phyloP scores from a whole-genome alignment of 768 basidiomycete genomes.

The Exidia glandulosa region DNA sequence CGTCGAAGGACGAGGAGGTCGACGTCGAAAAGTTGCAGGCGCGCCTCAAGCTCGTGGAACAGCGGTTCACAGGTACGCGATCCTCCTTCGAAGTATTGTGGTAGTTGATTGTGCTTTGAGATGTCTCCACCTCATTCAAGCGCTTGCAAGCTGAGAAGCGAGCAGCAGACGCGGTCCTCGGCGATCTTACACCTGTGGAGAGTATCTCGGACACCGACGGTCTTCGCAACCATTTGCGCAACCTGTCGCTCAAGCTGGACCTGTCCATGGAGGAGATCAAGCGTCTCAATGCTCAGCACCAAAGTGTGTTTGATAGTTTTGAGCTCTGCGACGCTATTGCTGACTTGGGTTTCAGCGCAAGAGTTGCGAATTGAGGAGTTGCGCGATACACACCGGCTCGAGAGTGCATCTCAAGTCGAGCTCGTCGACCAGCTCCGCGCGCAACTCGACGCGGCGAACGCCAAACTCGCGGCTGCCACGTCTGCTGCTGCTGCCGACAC shows the following conservation, averaged over 20 bases:
- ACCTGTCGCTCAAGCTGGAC: conserved; percentile 57
- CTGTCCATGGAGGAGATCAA: conserved; percentile 69
- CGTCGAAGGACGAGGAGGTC: conserved; percentile 5
- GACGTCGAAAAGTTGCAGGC: conserved; percentile 52
- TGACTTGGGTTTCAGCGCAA: conserved; percentile 44
- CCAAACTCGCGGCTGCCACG: conserved; percentile 47
- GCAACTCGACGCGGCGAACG: conserved; percentile 62
- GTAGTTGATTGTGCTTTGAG: conserved; percentile 24
- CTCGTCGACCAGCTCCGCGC: conserved; percentile 59
- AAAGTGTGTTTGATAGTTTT: conserved; percentile 37
- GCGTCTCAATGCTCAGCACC: conserved; percentile 59
- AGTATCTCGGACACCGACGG: conserved; percentile 52
- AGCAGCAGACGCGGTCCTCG: conserved; percentile 56
- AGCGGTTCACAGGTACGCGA: conserved; percentile 57
- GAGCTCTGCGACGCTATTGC: not conserved
- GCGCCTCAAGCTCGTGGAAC: conserved; percentile 58
- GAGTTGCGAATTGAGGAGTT: conserved; percentile 78
- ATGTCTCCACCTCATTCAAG: conserved; percentile 70
- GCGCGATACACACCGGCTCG: conserved; percentile 70
- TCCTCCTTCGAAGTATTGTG: not conserved
- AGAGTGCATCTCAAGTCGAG: conserved; percentile 66
- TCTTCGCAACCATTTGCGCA: conserved; percentile 63
- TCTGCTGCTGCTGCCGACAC: conserved; percentile 38
- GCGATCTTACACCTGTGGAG: conserved; percentile 60
- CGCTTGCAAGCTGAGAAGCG: conserved; percentile 60